Conservation (phyloP, 108 stramenopile genomes). For the Stephanodiscus minutulus region DNA sequence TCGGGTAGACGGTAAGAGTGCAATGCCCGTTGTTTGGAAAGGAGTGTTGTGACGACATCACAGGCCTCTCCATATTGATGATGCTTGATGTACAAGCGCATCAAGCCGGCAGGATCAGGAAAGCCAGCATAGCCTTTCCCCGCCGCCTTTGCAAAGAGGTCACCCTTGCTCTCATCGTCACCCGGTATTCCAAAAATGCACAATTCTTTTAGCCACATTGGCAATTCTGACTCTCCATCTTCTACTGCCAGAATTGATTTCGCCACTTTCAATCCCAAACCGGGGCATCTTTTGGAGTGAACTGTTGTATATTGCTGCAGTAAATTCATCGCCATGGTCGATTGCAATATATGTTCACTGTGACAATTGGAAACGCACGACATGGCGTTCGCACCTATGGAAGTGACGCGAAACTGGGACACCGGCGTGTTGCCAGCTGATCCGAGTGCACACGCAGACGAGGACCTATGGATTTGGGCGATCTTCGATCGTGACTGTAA, state of each 20-base stretch:
- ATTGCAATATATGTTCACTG: slow-evolving; percentile 20
- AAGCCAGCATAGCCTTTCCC: slow-evolving; percentile 15
- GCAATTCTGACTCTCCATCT: slow-evolving; percentile 44
- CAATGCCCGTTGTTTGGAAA: slow-evolving; percentile 27
- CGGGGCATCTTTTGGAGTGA: slow-evolving; percentile 52
- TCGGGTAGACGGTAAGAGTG: slow-evolving; percentile 62
- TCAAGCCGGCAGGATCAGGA: slow-evolving; percentile 66
- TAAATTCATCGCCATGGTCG: slow-evolving; percentile 52
- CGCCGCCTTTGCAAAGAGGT: slow-evolving; percentile 55
- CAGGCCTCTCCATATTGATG: slow-evolving; percentile 74
- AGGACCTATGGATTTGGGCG: slow-evolving; percentile 43
- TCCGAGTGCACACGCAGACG: slow-evolving; percentile 28
- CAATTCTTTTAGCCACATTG: slow-evolving; percentile 73
- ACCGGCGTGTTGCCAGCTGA: neutral
- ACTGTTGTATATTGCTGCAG: slow-evolving; percentile 50
- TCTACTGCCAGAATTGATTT: slow-evolving; percentile 40
- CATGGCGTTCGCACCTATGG: slow-evolving; percentile 20
- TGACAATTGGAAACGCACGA: slow-evolving; percentile 18
- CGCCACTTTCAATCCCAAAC: slow-evolving; percentile 73
- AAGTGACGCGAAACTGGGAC: slow-evolving; percentile 5
- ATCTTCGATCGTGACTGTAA: slow-evolving; percentile 40
- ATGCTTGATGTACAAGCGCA: slow-evolving; percentile 63
- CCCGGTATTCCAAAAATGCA: slow-evolving; percentile 45
- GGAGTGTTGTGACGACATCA: slow-evolving; percentile 51
- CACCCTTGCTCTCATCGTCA: slow-evolving; percentile 15